Percentiles rank a stretch among this genome's conserved stretches.
Conservation (phyloP, 1,139 yeast species). For the Protomyces inundatus region DNA sequence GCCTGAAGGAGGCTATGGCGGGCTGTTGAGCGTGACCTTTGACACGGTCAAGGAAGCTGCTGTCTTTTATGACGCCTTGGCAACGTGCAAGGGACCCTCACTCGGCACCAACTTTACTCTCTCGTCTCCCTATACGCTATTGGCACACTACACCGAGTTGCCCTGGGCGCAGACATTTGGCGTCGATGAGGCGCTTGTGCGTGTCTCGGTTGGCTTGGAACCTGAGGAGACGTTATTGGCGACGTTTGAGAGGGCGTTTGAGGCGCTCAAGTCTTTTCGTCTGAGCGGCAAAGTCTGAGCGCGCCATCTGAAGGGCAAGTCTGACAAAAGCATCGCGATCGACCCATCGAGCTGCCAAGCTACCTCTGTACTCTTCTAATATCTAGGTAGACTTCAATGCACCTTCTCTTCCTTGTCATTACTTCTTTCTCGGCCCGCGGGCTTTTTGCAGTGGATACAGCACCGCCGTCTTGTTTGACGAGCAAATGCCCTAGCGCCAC, state of each 20-base stretch:
- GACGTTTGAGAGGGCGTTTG: constrained; percentile 18
- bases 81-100: constrained; percentile 86
- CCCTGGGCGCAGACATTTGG: constrained; percentile 83
- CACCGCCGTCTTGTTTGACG: not conserved
- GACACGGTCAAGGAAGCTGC: constrained; percentile 61
- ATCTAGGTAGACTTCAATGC: too few species aligned
- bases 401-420: not conserved
- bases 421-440: not conserved
- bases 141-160: constrained; percentile 81
- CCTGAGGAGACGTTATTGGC: constrained; percentile 1
- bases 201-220: constrained; percentile 74
- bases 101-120: constrained; percentile 90
- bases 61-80: constrained; percentile 66
- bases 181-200: constrained; percentile 69
- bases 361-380: too few species aligned
- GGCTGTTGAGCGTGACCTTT: constrained; percentile 74
- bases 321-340: too few species aligned
- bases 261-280: not conserved
- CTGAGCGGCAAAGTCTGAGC: not conserved
- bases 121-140: constrained; percentile 83
- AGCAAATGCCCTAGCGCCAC: constrained; percentile 36
- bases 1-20: constrained; percentile 84
- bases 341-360: too few species aligned
- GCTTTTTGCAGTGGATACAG: not conserved
- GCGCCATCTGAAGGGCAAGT: too few species aligned